Base-by-base conservation (phyloP, 129 eudicot genomes). In the Heracleum sosnowskyi region DNA sequence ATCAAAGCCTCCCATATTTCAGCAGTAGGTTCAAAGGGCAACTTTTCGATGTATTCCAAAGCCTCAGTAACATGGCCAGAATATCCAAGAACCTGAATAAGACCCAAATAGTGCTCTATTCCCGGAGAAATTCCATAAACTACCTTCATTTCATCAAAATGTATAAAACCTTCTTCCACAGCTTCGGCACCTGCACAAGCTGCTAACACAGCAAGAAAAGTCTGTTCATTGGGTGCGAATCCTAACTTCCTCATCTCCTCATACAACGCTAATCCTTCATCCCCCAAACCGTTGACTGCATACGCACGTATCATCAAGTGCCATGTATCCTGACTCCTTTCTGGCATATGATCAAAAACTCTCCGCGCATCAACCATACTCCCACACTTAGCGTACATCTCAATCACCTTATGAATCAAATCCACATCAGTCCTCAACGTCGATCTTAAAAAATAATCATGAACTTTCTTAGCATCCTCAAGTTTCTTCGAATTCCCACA, bases 151-250 rank as follows among this genome's bases (percentile, higher is more conserved):
- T 15, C 28, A 36, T 69, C 46, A 37, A 69, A 69, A 37, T 69
- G 74, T 5, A 69, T 36, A 37, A 69, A 69, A 69, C 46, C 74
- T 69, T 69, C 74, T 69, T 69, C 74, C 74, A 69, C 74, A 69
- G 74, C 45, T 69, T 69, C 74, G 11, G 74, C 74, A 69, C 74
- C 74, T 15, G 74, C 74, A 69, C 74, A 69, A 36, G 74, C 45
- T 69, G 74, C 74, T 69, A 69, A 20, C 7, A 69, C 74, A 69
- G 74, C 46, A 69, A 69, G 31, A 82, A 85, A 22, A 79, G 62
- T 74, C 73, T 55, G 70, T 46, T 60, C 33, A 81, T 81, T 4
- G 9, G 72, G 72, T 12, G 0, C 1, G 11, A 66, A n/a, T 66
- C 72, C 72, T 16, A 66, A 28, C 39, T 15, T 66, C 6, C 72